Conservation (phyloP, 106 monocot genomes). For the Amphibolis antarctica region DNA sequence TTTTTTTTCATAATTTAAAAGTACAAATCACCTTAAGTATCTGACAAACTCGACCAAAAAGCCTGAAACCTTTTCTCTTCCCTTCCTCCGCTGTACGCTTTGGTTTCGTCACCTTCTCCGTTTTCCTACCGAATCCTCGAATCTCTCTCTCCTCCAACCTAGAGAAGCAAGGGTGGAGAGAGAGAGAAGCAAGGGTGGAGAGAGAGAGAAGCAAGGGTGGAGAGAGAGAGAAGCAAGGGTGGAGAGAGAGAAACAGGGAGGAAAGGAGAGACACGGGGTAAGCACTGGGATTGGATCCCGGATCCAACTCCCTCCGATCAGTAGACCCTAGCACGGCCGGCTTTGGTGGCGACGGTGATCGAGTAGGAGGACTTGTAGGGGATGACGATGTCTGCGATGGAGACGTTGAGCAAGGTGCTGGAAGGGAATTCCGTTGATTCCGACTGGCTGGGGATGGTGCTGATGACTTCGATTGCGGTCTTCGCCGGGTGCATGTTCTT, state of each 20-base stretch:
- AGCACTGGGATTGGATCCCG: no score
- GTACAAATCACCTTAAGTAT: no score
- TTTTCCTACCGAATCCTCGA: neutral
- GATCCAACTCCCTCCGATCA: no score
- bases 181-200: no score
- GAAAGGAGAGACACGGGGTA: no score
- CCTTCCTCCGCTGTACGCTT: neutral
- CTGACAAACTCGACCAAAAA: no score
- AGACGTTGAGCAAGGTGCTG: neutral
- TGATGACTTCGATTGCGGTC: conserved; percentile 18
- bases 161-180: no score
- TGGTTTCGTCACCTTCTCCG: neutral
- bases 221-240: no score
- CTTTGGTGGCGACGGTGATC: neutral
- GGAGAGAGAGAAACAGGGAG: no score
- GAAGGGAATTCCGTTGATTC: conserved; percentile 3
- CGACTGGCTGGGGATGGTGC: conserved; percentile 2
- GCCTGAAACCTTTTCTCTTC: neutral
- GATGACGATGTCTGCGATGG: neutral
- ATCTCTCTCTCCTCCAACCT: neutral
- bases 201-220: no score
- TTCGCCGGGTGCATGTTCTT: conserved; percentile 13
- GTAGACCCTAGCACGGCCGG: neutral
- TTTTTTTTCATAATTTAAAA: no score
- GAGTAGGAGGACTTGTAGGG: neutral